Evolutionary conservation across 2,329 filamentous ascomycete species (phyloP).

Genomic region (Ilyonectria mors-panacis): DNA sequence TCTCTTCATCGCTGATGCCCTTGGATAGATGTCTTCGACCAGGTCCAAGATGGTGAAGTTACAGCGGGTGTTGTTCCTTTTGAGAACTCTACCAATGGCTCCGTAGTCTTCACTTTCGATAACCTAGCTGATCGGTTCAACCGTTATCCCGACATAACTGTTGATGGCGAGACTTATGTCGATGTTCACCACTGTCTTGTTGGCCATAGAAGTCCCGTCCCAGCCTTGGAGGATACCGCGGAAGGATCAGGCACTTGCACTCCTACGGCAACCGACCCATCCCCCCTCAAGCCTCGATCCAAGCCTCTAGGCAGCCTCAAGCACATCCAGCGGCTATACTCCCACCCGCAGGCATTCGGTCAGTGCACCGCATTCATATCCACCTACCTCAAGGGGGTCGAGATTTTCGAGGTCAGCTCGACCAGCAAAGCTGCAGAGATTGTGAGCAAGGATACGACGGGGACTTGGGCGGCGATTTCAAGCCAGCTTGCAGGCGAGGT

Average conservation of each 20-base stretch:
- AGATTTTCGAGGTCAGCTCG: constrained; percentile 86
- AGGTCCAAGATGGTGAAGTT: constrained; percentile 77
- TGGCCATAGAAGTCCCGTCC: constrained; percentile 60
- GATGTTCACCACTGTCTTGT: constrained; percentile 91
- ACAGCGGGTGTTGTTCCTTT: constrained; percentile 89
- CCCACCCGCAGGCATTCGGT: constrained; percentile 95
- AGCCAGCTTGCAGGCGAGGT: constrained; percentile 80
- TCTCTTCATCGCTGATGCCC: constrained; percentile 27
- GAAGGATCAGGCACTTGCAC: constrained; percentile 63
- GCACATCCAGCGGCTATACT: constrained; percentile 84
- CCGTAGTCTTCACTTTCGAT: constrained; percentile 91
- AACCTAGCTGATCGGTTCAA: constrained; percentile 82
- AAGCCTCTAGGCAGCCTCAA: constrained; percentile 67
- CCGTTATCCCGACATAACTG: constrained; percentile 76
- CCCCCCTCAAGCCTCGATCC: constrained; percentile 60
- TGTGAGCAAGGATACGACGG: constrained; percentile 71
- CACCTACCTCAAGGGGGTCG: constrained; percentile 78
- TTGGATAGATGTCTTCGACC: constrained; percentile 80
- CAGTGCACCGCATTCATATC: constrained; percentile 87
- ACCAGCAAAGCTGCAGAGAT: constrained; percentile 90
- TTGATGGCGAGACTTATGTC: constrained; percentile 89
- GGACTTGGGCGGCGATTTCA: constrained; percentile 82
- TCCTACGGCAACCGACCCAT: constrained; percentile 63
- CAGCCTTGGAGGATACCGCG: constrained; percentile 47
- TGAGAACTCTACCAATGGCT: constrained; percentile 96